Evolutionary conservation across 345 rosid species (phyloP), one percentile per base, ranked within the genome.

Genomic region (Tarenaya hassleriana): DNA sequence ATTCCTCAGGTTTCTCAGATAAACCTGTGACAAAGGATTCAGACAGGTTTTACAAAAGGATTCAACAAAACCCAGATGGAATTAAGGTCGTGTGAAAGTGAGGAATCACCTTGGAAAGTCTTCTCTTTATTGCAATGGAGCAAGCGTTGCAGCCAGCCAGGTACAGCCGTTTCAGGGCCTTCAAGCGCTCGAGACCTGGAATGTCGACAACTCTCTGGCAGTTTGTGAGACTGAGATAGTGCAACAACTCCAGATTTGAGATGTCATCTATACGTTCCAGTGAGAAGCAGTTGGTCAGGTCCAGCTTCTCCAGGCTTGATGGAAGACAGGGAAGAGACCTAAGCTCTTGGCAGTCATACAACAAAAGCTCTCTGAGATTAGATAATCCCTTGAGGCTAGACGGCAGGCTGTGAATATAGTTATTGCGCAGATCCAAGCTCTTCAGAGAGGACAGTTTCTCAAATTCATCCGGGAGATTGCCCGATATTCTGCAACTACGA

Each of bases 1-100:
- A 59, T 65, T 43, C 56, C 18, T 31, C 27, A 83, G 20, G 45
- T 63, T 58, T 69, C 63, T 83, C 58, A 81, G 24, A 55, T 42
- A 59, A 49, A 46, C 83, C 85, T 82, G 67, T 54, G 45, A 7
- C 35, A n/a, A 52, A 9, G 39, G 13, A 11, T n/a, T 29, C 19
- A 12, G 41, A 29, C 34, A 4, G 40, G 15, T 16, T 47, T n/a
- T 4, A 56, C 57, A 47, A n/a, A 55, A 29, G 31, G 17, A 45
- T 56, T 12, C n/a, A n/a, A 45, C 24, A 45, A 18, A 17, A 10
- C 54, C 52, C 16, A 35, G 17, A 32, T 37, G 16, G n/a, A n/a
- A 19, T 12, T 41, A 5, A 50, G 41, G 27, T 50, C 50, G 0
- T 6, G 10, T n/a, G 1, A 8, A 31, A 14, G 19, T 15, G 0